These are phyloP conservation scores for Tephrocybe sp. DNA, from an alignment of 768 basidiomycete genomes.

Conservation along the genomic window DNA sequence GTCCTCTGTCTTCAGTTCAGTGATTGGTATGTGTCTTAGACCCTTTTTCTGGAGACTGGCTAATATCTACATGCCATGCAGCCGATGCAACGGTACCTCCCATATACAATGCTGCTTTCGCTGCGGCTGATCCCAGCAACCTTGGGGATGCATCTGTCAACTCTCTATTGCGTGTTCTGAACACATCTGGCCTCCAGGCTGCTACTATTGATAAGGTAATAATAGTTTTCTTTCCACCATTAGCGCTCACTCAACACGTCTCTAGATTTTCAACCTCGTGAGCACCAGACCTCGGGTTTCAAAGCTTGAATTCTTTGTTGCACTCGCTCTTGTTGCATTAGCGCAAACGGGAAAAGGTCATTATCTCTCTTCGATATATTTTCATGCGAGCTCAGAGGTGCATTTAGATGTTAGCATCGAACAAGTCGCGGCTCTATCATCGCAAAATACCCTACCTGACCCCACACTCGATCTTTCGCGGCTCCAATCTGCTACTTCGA, in stretches of 20 bases:
- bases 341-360: conserved; percentile 80
- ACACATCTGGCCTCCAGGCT: conserved; percentile 77
- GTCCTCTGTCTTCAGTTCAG: conserved; percentile 58
- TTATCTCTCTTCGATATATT: conserved; percentile 6
- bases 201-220: conserved; percentile 78
- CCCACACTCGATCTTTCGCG: conserved; percentile 65
- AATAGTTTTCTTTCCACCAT: not conserved
- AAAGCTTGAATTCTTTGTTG: conserved; percentile 89
- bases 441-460: conserved; percentile 75
- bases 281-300: conserved; percentile 79
- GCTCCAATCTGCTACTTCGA: conserved; percentile 51
- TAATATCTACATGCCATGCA: conserved; percentile 25
- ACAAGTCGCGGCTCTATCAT: conserved; percentile 71
- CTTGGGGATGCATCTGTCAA: conserved; percentile 81
- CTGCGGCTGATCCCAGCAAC: conserved; percentile 65
- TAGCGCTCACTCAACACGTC: not conserved
- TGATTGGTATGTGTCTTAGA: conserved; percentile 53
- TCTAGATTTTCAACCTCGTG: conserved; percentile 88
- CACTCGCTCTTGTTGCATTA: conserved; percentile 81
- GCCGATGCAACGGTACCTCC: conserved; percentile 80
- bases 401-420: conserved; percentile 73
- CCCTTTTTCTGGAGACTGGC: not conserved
- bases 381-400: not conserved
- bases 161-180: conserved; percentile 75
- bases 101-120: conserved; percentile 72